phyloP scores from a whole-genome alignment of 2,329 filamentous ascomycete genomes.

The Trematosphaeria pertusa region DNA sequence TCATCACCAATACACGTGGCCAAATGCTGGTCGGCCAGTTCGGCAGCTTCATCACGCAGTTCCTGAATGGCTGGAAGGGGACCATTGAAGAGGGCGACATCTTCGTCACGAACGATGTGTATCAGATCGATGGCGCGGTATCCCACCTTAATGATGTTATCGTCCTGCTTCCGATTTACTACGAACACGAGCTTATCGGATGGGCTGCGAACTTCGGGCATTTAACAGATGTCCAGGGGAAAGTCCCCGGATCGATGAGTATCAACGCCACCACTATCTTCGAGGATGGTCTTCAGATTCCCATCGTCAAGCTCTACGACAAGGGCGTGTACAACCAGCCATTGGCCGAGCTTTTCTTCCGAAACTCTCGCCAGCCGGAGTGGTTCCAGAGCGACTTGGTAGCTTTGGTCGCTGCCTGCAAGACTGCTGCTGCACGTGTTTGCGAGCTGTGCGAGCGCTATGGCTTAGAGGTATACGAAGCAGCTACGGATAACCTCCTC shows the following conservation, averaged over 20 bases:
- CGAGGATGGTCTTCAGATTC: conserved; percentile 60
- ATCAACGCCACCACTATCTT: conserved; percentile 57
- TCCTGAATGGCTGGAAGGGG: conserved; percentile 56
- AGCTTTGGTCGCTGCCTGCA: conserved; percentile 56
- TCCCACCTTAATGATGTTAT: conserved; percentile 60
- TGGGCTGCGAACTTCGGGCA: conserved; percentile 61
- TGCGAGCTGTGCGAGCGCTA: conserved; percentile 56
- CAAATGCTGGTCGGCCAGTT: conserved; percentile 62
- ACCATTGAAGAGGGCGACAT: conserved; percentile 58
- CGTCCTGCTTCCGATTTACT: conserved; percentile 57
- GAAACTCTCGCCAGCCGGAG: conserved; percentile 57
- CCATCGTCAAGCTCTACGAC: conserved; percentile 56
- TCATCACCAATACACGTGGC: conserved; percentile 57
- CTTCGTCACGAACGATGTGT: conserved; percentile 61
- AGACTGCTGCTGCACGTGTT: conserved; percentile 54
- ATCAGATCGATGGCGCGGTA: conserved; percentile 57
- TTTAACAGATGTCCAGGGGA: conserved; percentile 54
- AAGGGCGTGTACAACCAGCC: conserved; percentile 54
- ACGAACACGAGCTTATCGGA: conserved; percentile 53
- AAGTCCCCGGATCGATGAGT: conserved; percentile 59
- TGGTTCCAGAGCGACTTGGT: conserved; percentile 59
- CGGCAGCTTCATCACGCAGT: conserved; percentile 58
- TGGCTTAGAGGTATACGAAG: conserved; percentile 54
- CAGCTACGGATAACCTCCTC: conserved; percentile 54
- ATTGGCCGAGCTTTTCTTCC: conserved; percentile 55